Percentiles rank a stretch among this genome's conserved stretches.
These are phyloP conservation scores for Croton laevigatus DNA, from an alignment of 441 rosid genomes.

Conservation along the genomic window DNA sequence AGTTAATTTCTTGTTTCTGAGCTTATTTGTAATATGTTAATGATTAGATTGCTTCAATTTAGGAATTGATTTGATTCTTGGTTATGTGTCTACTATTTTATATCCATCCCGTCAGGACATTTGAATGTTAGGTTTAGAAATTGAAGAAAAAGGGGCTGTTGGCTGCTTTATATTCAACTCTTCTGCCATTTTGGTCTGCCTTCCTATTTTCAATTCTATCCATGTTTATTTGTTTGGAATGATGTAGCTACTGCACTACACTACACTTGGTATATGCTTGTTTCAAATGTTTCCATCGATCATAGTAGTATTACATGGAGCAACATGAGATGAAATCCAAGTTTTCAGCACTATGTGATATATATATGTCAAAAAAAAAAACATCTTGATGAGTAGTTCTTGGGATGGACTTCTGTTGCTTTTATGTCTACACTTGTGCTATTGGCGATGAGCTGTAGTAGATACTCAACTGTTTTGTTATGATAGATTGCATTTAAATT, in stretches of 20 bases:
- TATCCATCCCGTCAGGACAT: background rate
- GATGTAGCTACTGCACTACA: background rate
- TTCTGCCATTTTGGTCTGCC: background rate
- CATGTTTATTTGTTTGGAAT: background rate
- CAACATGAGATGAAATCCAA: background rate
- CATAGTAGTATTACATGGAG: background rate
- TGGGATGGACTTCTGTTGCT: background rate
- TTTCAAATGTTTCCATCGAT: background rate
- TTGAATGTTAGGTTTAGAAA: background rate
- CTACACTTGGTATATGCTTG: background rate
- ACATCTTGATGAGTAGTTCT: no score
- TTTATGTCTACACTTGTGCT: no score
- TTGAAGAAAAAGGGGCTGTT: no score
- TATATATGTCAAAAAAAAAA: background rate
- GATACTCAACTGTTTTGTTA: background rate
- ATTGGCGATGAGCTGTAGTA: background rate
- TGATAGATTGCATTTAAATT: background rate
- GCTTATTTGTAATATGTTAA: background rate
- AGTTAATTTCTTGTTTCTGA: background rate
- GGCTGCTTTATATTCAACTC: background rate
- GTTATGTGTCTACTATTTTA: background rate
- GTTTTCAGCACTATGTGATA: background rate
- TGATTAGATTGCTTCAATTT: conserved; percentile 1
- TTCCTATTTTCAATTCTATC: background rate
- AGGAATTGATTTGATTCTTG: background rate